Conservation (phyloP, 139 green algal genomes). For the Volvox reticuliferus region DNA sequence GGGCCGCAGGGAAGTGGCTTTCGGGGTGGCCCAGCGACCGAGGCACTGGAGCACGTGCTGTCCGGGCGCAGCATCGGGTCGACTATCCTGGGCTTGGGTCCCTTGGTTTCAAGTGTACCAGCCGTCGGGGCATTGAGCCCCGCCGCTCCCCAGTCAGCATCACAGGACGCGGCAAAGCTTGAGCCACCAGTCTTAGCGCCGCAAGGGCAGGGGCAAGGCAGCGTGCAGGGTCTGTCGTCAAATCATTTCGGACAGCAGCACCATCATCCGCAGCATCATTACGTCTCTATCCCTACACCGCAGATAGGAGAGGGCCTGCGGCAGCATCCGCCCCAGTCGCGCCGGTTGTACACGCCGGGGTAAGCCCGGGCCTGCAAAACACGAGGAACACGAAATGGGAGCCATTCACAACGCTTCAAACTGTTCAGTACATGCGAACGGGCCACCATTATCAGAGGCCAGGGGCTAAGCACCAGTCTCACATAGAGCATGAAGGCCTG, state of each 20-base stretch:
- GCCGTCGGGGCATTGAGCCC: too few species aligned
- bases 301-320: slow-evolving; percentile 22
- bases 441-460: too few species aligned
- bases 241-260: neutral
- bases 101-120: too few species aligned
- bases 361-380: neutral
- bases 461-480: too few species aligned
- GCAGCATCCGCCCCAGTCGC: neutral
- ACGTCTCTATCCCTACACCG: neutral
- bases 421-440: too few species aligned
- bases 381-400: too few species aligned
- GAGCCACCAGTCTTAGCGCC: neutral
- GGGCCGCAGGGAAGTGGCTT: neutral
- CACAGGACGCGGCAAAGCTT: too few species aligned
- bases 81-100: too few species aligned
- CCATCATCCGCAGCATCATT: neutral
- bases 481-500: too few species aligned
- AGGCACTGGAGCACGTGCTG: neutral
- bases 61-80: neutral
- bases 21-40: neutral
- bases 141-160: too few species aligned
- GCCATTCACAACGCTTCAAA: too few species aligned
- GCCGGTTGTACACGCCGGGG: slow-evolving; percentile 13
- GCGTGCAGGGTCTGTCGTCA: too few species aligned
- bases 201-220: neutral